Percentiles rank a stretch among this genome's conserved stretches.
Evolutionary conservation across 1,139 yeast genomes (phyloP).

Genomic region (Zygoascus sp.): DNA sequence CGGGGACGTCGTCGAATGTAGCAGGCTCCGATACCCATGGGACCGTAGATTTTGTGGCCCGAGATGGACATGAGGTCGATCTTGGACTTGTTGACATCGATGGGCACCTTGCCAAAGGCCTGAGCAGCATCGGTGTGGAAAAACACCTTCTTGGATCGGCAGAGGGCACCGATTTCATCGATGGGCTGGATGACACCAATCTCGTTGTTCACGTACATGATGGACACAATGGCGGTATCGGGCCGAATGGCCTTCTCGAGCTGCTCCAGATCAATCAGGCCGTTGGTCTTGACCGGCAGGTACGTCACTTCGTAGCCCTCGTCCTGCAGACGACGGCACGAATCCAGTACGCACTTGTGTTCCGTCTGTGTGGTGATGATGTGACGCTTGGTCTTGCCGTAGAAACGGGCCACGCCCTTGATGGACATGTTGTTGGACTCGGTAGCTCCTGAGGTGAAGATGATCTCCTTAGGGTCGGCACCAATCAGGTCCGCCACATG

Average conservation of each 20-base stretch:
- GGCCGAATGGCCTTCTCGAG: constrained; percentile 81
- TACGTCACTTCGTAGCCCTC: constrained; percentile 97
- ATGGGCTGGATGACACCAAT: constrained; percentile 97
- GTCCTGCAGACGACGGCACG: constrained; percentile 90
- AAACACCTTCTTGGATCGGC: constrained; percentile 81
- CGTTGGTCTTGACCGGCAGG: constrained; percentile 76
- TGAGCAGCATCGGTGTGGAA: constrained; percentile 99
- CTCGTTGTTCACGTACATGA: constrained; percentile 97
- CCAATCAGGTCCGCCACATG: constrained; percentile 77
- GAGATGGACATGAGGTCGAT: constrained; percentile 91
- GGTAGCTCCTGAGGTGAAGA: constrained; percentile 97
- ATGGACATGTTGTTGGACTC: constrained; percentile 92
- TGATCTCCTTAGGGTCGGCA: constrained; percentile 95
- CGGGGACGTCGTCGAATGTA: constrained; percentile 97
- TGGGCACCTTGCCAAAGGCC: constrained; percentile 89
- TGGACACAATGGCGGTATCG: constrained; percentile 86
- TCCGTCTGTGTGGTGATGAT: constrained; percentile 95
- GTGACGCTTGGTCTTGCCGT: constrained; percentile 83
- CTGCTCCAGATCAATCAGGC: constrained; percentile 71
- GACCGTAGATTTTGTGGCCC: constrained; percentile 96
- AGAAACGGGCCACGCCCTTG: constrained; percentile 94
- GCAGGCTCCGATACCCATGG: constrained; percentile 96
- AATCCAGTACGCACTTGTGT: constrained; percentile 95
- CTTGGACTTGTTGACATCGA: constrained; percentile 90
- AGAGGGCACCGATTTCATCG: constrained; percentile 85